phyloP scores from a whole-genome alignment of 352 stramenopile genomes.

The Blastocystis hominis region DNA sequence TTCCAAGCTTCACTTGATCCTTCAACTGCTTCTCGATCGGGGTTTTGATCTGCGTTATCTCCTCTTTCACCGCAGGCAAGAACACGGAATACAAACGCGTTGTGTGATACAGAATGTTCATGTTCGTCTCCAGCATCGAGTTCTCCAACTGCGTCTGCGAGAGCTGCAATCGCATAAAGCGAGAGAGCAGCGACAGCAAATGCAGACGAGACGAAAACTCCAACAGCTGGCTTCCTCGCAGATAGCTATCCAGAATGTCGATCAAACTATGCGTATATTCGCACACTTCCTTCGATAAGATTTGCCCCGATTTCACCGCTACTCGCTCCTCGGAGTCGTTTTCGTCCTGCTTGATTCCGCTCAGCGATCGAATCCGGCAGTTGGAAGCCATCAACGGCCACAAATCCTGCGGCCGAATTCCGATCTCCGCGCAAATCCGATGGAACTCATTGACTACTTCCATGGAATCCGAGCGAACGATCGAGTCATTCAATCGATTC shows the following conservation, averaged over 20 bases:
- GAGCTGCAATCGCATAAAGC: slow-evolving; percentile 10
- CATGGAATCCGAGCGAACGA: slow-evolving; percentile 70
- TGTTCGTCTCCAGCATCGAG: slow-evolving; percentile 28
- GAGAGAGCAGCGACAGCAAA: slow-evolving; percentile 67
- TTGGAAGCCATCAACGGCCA: slow-evolving; percentile 14
- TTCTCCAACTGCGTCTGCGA: neutral
- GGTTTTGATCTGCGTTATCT: slow-evolving; percentile 73
- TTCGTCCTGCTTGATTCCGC: neutral
- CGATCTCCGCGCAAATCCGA: neutral
- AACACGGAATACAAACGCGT: slow-evolving; percentile 86
- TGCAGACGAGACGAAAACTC: slow-evolving; percentile 80
- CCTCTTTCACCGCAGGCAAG: slow-evolving; percentile 64
- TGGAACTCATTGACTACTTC: neutral
- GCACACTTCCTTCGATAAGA: neutral
- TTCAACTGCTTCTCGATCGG: slow-evolving; percentile 90
- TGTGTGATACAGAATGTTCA: slow-evolving; percentile 56
- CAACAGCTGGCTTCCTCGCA: slow-evolving; percentile 75
- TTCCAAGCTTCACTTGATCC: slow-evolving; percentile 91
- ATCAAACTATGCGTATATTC: neutral
- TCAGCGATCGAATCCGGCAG: neutral
- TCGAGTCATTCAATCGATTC: slow-evolving; percentile 65
- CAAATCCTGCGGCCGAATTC: slow-evolving; percentile 28
- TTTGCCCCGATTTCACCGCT: neutral
- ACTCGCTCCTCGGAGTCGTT: neutral
- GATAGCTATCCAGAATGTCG: slow-evolving; percentile 73